Base-by-base conservation (phyloP, 352 stramenopile species). In the Pythium sukuiense region DNA sequence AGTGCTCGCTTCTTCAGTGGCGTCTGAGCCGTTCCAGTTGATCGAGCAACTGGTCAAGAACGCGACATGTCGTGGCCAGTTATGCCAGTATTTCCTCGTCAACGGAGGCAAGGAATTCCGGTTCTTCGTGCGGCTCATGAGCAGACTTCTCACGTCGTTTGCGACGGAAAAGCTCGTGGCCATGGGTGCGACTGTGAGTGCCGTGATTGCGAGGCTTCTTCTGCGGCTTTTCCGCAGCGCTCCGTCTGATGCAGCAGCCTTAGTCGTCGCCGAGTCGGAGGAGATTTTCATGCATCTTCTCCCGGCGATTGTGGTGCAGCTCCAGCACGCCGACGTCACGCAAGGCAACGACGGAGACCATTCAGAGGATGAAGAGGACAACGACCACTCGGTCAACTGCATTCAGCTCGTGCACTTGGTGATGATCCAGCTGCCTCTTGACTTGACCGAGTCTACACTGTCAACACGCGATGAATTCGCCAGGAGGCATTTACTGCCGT, bases 71-170 rank as follows among this genome's bases (percentile, higher is more conserved):
- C 69, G 74, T 39, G 55, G 70, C 3, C 84, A 91, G 49, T 50
- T 92, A 7, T 59, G 87, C 13, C 58, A 65, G 33, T 88, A 88
- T 39, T 91, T 91, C 56, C 45, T 85, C 18, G 65, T 56, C 37
- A 90, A 88, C 29, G 72, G 84, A 64, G 74, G 67, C 57, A 85
- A 84, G 27, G 80, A 90, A 55, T 90, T 78, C 45, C 77, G 79
- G 0, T 89, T 89, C 70, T 92, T 92, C 61, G 54, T 91, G 24
- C 80, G 80, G 0, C 37, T 90, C 16, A 89, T 89, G 79, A 60
- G 77, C 9, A 91, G 86, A 63, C 63, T 92, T 39, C 69, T 92
- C 4, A 66, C 71, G 3, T 70, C 76, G 8, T 90, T 90, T 70
- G 63, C 78, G 13, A 68, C 76, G 14, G 75, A 90, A 32, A 53